These are phyloP conservation scores for Diaporthe sp. DNA, from an alignment of 2,329 filamentous ascomycete genomes.

Conservation along the genomic window DNA sequence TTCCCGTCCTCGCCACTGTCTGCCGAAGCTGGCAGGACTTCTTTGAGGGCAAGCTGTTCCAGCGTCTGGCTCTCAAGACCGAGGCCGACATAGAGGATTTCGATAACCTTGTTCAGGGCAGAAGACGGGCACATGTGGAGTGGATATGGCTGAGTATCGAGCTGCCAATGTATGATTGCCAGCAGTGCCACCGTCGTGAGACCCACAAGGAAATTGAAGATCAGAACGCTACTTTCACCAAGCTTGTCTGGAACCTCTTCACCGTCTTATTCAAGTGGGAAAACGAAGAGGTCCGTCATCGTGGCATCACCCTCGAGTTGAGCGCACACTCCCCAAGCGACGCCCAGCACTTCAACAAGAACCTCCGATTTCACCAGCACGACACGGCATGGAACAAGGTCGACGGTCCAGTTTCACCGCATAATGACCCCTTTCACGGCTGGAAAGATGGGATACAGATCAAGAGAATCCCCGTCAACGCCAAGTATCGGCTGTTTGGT, in stretches of 20 bases:
- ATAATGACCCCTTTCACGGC: background rate
- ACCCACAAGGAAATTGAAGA: background rate
- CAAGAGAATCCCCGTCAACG: background rate
- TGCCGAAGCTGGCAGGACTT: background rate
- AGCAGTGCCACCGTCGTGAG: constrained; percentile 8
- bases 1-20: background rate
- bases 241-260: background rate
- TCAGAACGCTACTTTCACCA: background rate
- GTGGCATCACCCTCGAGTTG: background rate
- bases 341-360: constrained; percentile 7
- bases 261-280: background rate
- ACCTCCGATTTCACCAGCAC: background rate
- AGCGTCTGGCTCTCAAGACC: background rate
- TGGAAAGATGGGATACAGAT: background rate
- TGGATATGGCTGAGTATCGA: constrained; percentile 30
- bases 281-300: background rate
- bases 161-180: constrained; percentile 29
- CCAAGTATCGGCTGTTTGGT: background rate
- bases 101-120: background rate
- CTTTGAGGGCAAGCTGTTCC: background rate
- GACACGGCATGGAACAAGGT: background rate
- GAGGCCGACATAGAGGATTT: background rate
- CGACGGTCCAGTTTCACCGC: background rate
- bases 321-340: background rate
- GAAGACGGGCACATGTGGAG: background rate